Percentiles rank a stretch among this genome's conserved stretches.
These are phyloP conservation scores for Diaporthe citriasiana DNA, from an alignment of 2,329 filamentous ascomycete genomes.

Conservation along the genomic window DNA sequence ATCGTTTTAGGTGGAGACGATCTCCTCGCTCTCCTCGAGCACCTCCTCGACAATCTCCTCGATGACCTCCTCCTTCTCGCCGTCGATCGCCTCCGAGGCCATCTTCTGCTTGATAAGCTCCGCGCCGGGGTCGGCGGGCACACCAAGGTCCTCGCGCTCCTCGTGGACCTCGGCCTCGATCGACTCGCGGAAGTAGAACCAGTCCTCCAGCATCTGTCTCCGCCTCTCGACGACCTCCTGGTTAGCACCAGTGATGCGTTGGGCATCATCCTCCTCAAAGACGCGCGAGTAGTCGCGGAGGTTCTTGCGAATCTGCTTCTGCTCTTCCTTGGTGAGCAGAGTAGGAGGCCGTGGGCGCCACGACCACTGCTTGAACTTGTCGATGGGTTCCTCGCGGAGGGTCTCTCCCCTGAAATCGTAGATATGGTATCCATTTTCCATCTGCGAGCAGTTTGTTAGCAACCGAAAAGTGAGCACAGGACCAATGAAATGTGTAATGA, in stretches of 20 bases:
- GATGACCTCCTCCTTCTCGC: conserved; percentile 82
- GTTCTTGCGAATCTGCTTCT: conserved; percentile 98
- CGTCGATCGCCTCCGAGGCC: conserved; percentile 66
- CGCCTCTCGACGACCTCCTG: conserved; percentile 92
- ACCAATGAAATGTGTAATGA: not conserved
- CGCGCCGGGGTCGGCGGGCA: conserved; percentile 76
- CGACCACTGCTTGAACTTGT: conserved; percentile 97
- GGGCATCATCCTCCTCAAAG: conserved; percentile 95
- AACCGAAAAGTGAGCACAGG: conserved; percentile 41
- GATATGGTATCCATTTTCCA: conserved; percentile 99
- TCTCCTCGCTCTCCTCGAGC: conserved; percentile 87
- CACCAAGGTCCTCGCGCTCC: conserved; percentile 77
- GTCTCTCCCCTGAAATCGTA: conserved; percentile 96
- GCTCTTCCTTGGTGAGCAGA: conserved; percentile 96
- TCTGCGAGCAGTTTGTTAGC: conserved; percentile 64
- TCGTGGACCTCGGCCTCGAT: conserved; percentile 80
- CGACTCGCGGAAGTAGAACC: conserved; percentile 84
- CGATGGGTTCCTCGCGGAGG: conserved; percentile 90
- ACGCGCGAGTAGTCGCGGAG: conserved; percentile 94
- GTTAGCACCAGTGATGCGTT: conserved; percentile 94
- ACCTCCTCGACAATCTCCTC: conserved; percentile 93
- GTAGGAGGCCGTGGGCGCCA: conserved; percentile 94
- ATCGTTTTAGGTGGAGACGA: conserved; percentile 54
- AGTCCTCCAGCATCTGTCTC: conserved; percentile 86
- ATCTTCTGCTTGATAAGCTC: conserved; percentile 71